Conservation (phyloP, 192 early-diverging fungal genomes). For the Backusella circina region DNA sequence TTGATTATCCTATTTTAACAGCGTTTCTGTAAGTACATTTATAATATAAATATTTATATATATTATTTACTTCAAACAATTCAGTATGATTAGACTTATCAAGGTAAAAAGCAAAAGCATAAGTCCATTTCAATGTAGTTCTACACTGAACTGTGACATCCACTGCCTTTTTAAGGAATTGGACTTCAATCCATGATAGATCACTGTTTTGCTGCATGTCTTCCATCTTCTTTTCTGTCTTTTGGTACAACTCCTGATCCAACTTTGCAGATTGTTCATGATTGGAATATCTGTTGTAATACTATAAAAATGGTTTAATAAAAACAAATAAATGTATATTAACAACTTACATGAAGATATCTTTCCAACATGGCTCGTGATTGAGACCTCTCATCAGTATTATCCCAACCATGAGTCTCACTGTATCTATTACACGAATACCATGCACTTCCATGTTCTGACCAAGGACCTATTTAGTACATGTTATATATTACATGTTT, state of each 20-base stretch:
- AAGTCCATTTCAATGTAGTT: slow-evolving; percentile 96
- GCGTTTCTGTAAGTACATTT: no score
- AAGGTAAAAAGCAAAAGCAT: slow-evolving; percentile 95
- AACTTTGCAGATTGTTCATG: slow-evolving; percentile 93
- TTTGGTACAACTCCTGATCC: slow-evolving; percentile 73
- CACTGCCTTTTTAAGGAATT: slow-evolving; percentile 92
- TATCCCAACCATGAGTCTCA: slow-evolving; percentile 83
- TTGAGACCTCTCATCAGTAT: slow-evolving; percentile 84
- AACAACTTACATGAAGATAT: slow-evolving; percentile 88
- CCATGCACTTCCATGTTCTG: slow-evolving; percentile 92
- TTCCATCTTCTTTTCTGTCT: slow-evolving; percentile 94
- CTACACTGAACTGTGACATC: slow-evolving; percentile 87
- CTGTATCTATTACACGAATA: slow-evolving; percentile 98
- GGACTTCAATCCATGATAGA: slow-evolving; percentile 98
- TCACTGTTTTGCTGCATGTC: slow-evolving; percentile 88
- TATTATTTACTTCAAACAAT: slow-evolving; percentile 66
- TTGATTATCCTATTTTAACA: slow-evolving; percentile 88
- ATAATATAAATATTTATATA: no score
- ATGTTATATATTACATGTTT: no score
- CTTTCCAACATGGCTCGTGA: slow-evolving; percentile 83
- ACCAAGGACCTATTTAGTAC: slow-evolving; percentile 71
- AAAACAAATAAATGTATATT: not conserved
- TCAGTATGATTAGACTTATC: slow-evolving; percentile 78
- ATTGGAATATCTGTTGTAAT: slow-evolving; percentile 97
- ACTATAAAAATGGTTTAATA: slow-evolving; percentile 43